phyloP scores from a whole-genome alignment of 2,329 filamentous ascomycete genomes.

The Periconia digitata region DNA sequence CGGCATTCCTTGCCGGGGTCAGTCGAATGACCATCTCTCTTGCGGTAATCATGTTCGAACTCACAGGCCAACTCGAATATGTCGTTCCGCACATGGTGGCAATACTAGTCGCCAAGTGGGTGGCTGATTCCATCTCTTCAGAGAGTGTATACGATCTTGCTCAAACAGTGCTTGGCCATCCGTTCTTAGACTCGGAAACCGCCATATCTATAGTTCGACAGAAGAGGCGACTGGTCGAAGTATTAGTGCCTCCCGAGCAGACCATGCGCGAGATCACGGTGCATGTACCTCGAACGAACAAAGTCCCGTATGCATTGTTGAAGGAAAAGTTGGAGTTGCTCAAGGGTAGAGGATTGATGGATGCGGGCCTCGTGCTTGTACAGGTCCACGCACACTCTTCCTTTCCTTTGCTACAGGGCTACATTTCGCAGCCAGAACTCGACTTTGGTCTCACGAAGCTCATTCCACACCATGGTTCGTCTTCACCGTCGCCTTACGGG shows the following conservation, averaged over 20 bases:
- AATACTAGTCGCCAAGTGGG: slow-evolving; percentile 62
- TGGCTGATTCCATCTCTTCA: slow-evolving; percentile 55
- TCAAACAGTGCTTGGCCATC: slow-evolving; percentile 61
- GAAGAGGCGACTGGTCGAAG: slow-evolving; percentile 44
- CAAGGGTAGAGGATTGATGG: slow-evolving; percentile 55
- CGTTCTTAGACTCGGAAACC: slow-evolving; percentile 58
- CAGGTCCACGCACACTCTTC: slow-evolving; percentile 27
- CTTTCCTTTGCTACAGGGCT: slow-evolving; percentile 53
- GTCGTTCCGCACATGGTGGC: slow-evolving; percentile 61
- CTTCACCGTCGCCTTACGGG: neutral
- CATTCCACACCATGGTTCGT: slow-evolving; percentile 23
- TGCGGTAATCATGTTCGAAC: slow-evolving; percentile 62
- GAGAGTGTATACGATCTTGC: slow-evolving; percentile 62
- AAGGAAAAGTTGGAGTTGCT: slow-evolving; percentile 51
- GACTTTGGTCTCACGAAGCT: slow-evolving; percentile 51
- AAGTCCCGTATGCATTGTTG: slow-evolving; percentile 47
- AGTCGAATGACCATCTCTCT: slow-evolving; percentile 61
- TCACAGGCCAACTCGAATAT: slow-evolving; percentile 61
- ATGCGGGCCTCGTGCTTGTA: slow-evolving; percentile 60
- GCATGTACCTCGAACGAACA: slow-evolving; percentile 47
- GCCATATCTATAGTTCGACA: slow-evolving; percentile 48
- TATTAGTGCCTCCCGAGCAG: slow-evolving; percentile 54
- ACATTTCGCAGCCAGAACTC: slow-evolving; percentile 57
- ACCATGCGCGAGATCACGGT: slow-evolving; percentile 62
- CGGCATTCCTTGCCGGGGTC: slow-evolving; percentile 61